These are phyloP conservation scores for Fusarium hostae DNA, from an alignment of 2,329 filamentous ascomycete genomes.

Conservation along the genomic window DNA sequence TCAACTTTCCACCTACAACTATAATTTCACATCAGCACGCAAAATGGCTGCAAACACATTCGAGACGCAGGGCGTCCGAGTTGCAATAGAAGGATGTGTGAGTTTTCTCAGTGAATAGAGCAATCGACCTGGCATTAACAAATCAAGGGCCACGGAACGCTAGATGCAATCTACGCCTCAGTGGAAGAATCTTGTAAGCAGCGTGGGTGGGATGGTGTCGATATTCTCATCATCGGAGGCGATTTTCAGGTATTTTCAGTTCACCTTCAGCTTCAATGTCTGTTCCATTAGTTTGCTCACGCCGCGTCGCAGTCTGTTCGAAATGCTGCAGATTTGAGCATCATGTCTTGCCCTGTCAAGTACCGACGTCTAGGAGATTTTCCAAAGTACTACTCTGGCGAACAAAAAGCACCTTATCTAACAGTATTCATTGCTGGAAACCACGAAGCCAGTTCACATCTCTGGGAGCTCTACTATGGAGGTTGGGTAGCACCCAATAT, in stretches of 20 bases:
- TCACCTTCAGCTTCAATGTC: neutral
- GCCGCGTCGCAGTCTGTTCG: slow-evolving; percentile 73
- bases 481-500: slow-evolving; percentile 98
- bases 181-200: slow-evolving; percentile 74
- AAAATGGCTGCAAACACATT: slow-evolving; percentile 49
- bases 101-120: slow-evolving; percentile 46
- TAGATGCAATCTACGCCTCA: slow-evolving; percentile 90
- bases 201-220: slow-evolving; percentile 83
- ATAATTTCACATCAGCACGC: neutral
- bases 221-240: slow-evolving; percentile 92
- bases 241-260: slow-evolving; percentile 79
- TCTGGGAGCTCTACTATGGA: slow-evolving; percentile 94
- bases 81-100: slow-evolving; percentile 90
- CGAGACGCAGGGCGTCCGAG: slow-evolving; percentile 66
- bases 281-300: slow-evolving; percentile 3
- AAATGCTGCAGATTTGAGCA: slow-evolving; percentile 86
- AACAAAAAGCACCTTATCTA: slow-evolving; percentile 80
- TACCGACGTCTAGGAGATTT: slow-evolving; percentile 93
- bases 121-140: slow-evolving; percentile 28
- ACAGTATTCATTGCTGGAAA: slow-evolving; percentile 96
- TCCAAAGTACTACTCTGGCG: slow-evolving; percentile 90
- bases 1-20: slow-evolving; percentile 31
- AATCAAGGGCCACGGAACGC: slow-evolving; percentile 83
- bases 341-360: slow-evolving; percentile 90
- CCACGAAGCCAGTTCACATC: slow-evolving; percentile 90